These are phyloP conservation scores for Flaveria sonorensis DNA, from an alignment of 129 eudicot genomes.

Conservation along the genomic window DNA sequence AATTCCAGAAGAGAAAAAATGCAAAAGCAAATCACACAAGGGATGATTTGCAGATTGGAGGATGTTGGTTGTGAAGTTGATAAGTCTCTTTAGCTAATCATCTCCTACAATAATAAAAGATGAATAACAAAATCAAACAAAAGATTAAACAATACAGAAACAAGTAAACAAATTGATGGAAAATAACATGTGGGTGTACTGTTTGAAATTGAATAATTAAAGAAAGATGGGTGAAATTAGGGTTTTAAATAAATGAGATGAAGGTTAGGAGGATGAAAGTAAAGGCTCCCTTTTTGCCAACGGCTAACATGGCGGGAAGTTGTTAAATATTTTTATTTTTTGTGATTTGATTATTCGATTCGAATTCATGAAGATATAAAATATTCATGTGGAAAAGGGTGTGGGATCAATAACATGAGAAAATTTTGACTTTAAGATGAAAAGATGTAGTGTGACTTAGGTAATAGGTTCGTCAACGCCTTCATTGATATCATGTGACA, in stretches of 20 bases:
- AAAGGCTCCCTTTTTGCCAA: slow-evolving; percentile 81
- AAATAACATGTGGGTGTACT: slow-evolving; percentile 50
- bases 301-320: slow-evolving; percentile 66
- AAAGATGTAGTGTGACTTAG: neutral
- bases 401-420: neutral
- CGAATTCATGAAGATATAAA: neutral
- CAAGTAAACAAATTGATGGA: slow-evolving; percentile 37
- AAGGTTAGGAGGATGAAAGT: slow-evolving; percentile 63
- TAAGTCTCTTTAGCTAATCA: slow-evolving; percentile 47
- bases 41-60: slow-evolving; percentile 40
- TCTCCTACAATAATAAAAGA: slow-evolving; percentile 45
- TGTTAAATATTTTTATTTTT: neutral
- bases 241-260: slow-evolving; percentile 54
- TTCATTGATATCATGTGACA: neutral
- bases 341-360: neutral
- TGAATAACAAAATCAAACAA: slow-evolving; percentile 16
- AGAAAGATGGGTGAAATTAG: slow-evolving; percentile 37
- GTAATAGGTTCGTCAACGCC: neutral
- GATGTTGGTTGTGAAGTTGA: slow-evolving; percentile 57
- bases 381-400: slow-evolving; percentile 4
- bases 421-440: neutral
- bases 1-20: slow-evolving; percentile 25
- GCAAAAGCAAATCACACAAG: slow-evolving; percentile 42
- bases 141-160: slow-evolving; percentile 6
- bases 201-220: slow-evolving; percentile 36